Percentiles rank a stretch among this genome's conserved stretches.
Conservation (phyloP, 2,329 filamentous ascomycete species). For the Cladosporium sp. region DNA sequence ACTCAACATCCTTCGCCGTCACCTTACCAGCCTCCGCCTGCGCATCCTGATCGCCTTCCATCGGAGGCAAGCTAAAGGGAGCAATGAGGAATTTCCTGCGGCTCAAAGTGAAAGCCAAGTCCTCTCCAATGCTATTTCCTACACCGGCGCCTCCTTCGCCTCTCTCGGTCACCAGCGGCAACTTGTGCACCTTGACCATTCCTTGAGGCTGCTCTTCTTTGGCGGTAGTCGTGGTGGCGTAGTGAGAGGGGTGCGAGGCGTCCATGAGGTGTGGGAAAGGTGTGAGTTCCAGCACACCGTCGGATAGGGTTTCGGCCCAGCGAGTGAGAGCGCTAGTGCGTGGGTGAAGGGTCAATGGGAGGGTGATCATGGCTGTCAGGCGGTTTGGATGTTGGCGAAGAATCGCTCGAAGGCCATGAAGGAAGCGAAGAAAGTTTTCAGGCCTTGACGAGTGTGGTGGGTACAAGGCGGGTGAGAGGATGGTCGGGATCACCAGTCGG, state of each 20-base stretch:
- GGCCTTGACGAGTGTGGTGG: constrained; percentile 65
- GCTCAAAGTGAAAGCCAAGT: constrained; percentile 86
- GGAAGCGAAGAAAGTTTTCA: constrained; percentile 68
- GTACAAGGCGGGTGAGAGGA: constrained; percentile 85
- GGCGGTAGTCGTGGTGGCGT: constrained; percentile 25
- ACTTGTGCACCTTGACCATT: constrained; percentile 72
- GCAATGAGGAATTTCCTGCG: constrained; percentile 77
- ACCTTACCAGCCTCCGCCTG: constrained; percentile 48
- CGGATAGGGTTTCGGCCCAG: constrained; percentile 79
- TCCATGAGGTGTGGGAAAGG: constrained; percentile 61
- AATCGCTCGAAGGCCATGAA: constrained; percentile 72
- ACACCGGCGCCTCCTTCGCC: constrained; percentile 71
- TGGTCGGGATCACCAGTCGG: constrained; percentile 74
- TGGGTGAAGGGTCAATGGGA: constrained; percentile 77
- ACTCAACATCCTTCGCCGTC: constrained; percentile 68
- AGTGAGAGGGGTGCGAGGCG: constrained; percentile 37
- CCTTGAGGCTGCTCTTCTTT: constrained; percentile 78
- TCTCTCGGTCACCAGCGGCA: constrained; percentile 83
- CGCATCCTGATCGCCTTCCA: constrained; percentile 67
- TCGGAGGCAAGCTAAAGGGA: constrained; percentile 82
- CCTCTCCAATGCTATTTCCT: constrained; percentile 63
- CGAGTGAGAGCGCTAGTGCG: constrained; percentile 69
- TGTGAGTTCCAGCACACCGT: constrained; percentile 81
- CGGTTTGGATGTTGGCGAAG: constrained; percentile 62
- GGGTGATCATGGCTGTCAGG: constrained; percentile 67